A percentile compares a stretch with the other conserved stretches of the same genome.
Conservation (phyloP, 164 flowering plant genomes). For the Stephania japonica region DNA sequence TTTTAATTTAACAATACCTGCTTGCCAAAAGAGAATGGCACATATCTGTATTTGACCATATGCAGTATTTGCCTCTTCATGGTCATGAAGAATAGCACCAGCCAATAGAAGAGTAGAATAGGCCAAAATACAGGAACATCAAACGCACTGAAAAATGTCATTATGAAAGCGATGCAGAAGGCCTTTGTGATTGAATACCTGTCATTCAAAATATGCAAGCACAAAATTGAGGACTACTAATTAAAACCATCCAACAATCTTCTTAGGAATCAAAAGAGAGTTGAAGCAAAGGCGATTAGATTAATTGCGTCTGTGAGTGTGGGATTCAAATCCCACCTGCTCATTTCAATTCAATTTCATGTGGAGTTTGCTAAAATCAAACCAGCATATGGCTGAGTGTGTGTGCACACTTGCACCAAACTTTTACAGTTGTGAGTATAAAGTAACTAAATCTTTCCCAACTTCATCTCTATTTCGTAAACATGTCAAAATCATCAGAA, state of each 20-base stretch:
- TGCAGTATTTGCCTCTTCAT: conserved; percentile 78
- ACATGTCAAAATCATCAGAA: too few relatives aligned
- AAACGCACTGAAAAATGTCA: conserved; percentile 72
- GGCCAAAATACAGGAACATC: conserved; percentile 97
- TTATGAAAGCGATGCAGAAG: conserved; percentile 66
- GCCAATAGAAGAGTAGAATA: conserved; percentile 77
- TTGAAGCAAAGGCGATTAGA: too few relatives aligned
- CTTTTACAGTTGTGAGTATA: too few relatives aligned
- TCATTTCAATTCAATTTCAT: too few relatives aligned
- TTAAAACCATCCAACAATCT: neutral
- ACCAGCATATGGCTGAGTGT: too few relatives aligned
- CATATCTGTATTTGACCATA: conserved; percentile 85
- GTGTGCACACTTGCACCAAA: too few relatives aligned
- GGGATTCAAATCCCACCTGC: too few relatives aligned
- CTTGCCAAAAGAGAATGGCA: conserved; percentile 73
- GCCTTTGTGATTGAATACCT: conserved; percentile 78
- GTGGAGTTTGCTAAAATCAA: too few relatives aligned
- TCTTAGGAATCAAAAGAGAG: neutral
- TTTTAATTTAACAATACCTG: conserved; percentile 38
- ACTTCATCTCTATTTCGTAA: too few relatives aligned
- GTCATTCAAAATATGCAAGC: conserved; percentile 7
- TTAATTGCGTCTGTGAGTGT: too few relatives aligned
- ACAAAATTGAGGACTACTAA: neutral
- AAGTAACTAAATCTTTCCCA: too few relatives aligned
- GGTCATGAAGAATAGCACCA: conserved; percentile 58